These are phyloP conservation scores for Solanum chmielewskii DNA, from an alignment of 257 asterid genomes.

Conservation along the genomic window DNA sequence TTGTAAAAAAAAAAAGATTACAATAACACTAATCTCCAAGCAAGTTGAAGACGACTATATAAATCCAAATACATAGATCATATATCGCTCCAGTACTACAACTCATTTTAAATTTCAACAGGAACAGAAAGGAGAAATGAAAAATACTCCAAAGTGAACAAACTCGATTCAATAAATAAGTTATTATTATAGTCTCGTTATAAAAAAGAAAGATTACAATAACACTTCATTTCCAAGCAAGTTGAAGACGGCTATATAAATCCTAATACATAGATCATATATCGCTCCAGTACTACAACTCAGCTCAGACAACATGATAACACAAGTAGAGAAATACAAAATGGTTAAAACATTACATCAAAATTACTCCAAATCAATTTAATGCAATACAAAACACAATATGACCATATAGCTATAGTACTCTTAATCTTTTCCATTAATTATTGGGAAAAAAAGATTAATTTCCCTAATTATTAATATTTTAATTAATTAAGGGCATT, in stretches of 20 bases:
- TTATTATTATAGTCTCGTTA: neutral
- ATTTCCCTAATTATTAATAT: neutral
- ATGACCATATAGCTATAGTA: neutral
- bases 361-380: neutral
- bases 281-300: neutral
- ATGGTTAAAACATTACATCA: neutral
- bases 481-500: conserved; percentile 18
- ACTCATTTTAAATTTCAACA: neutral
- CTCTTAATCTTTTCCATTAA: neutral
- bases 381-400: neutral
- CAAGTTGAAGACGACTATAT: neutral
- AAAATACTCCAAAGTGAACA: neutral
- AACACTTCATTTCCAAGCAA: neutral
- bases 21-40: neutral
- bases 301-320: neutral
- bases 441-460: neutral
- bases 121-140: accelerated
- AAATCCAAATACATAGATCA: neutral
- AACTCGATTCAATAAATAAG: neutral
- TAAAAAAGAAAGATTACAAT: neutral
- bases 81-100: neutral
- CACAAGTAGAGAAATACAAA: neutral
- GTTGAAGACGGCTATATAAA: neutral
- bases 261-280: neutral
- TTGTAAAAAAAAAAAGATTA: neutral